These are phyloP conservation scores for Pythium phragmiticola DNA, from an alignment of 352 stramenopile species.

Conservation along the genomic window DNA sequence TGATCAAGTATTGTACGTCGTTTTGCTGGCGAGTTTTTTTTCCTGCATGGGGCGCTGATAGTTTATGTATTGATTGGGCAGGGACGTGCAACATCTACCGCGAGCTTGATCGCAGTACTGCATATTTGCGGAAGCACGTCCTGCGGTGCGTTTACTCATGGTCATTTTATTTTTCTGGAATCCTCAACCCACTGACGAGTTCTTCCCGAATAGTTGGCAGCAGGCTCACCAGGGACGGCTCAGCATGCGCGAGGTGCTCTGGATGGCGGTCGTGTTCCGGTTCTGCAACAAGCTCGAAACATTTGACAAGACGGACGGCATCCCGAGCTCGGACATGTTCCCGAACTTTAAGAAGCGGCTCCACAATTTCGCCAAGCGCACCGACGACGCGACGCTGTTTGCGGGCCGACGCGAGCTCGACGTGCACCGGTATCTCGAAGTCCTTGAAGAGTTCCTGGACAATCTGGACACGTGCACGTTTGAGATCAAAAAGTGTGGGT, in stretches of 20 bases:
- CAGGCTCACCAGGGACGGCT: conserved; percentile 65
- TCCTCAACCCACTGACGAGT: not conserved
- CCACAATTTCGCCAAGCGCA: conserved; percentile 53
- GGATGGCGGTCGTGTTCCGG: conserved; percentile 79
- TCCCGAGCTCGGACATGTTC: conserved; percentile 72
- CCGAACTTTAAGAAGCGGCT: conserved; percentile 65
- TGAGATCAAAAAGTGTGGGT: conserved; percentile 48
- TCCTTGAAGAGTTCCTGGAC: conserved; percentile 64
- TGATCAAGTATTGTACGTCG: conserved; percentile 75
- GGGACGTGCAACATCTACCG: conserved; percentile 85
- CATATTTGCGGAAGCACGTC: conserved; percentile 79
- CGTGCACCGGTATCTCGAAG: conserved; percentile 53
- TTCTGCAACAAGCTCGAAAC: conserved; percentile 84
- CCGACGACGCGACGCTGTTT: conserved; percentile 43
- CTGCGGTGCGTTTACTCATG: conserved; percentile 35
- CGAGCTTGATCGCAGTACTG: conserved; percentile 76
- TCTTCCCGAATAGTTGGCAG: conserved; percentile 43
- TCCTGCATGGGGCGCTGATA: not conserved
- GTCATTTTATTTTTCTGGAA: not conserved
- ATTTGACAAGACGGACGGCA: conserved; percentile 75
- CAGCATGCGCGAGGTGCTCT: conserved; percentile 72
- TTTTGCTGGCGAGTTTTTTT: not conserved
- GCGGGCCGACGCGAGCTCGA: conserved; percentile 63
- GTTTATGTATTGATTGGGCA: conserved; percentile 19
- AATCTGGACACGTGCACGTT: conserved; percentile 63